These are phyloP conservation scores for Cordyceps farinosa DNA, from an alignment of 2,329 filamentous ascomycete genomes.

Conservation along the genomic window DNA sequence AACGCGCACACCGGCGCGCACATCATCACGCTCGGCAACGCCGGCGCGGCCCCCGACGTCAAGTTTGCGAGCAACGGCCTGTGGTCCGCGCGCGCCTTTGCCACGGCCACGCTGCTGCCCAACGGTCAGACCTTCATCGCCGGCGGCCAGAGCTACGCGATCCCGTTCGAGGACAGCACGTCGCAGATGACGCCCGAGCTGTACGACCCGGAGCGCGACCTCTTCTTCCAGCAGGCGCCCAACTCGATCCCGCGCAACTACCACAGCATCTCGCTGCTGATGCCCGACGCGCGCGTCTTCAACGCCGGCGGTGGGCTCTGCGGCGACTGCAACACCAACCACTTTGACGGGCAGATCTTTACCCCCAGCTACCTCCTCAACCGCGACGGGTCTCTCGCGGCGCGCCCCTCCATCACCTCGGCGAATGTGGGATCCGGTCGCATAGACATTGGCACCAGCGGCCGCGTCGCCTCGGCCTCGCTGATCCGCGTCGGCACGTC, in stretches of 20 bases:
- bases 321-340: conserved; percentile 42
- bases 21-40: conserved; percentile 44
- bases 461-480: conserved; percentile 26
- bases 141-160: conserved; percentile 42
- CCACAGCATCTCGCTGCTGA: conserved; percentile 46
- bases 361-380: conserved; percentile 54
- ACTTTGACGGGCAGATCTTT: conserved; percentile 54
- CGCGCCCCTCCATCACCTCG: conserved; percentile 40
- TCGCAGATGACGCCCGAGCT: conserved; percentile 42
- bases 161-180: conserved; percentile 43
- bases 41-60: conserved; percentile 10
- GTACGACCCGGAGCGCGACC: conserved; percentile 40
- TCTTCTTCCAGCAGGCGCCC: conserved; percentile 36
- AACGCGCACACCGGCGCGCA: conserved; percentile 43
- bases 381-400: conserved; percentile 35
- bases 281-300: conserved; percentile 49
- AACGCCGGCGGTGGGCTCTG: conserved; percentile 53
- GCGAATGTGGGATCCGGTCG: conserved; percentile 28
- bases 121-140: conserved; percentile 45
- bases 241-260: conserved; percentile 45
- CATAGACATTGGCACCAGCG: conserved; percentile 29
- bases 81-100: conserved; percentile 39
- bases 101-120: conserved; percentile 46
- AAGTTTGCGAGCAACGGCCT: conserved; percentile 26
- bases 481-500: conserved; percentile 47